A percentile compares a stretch with the other conserved stretches of the same genome.
These are phyloP conservation scores for Begonia loranthoides DNA, from an alignment of 306 rosid genomes.

Conservation along the genomic window DNA sequence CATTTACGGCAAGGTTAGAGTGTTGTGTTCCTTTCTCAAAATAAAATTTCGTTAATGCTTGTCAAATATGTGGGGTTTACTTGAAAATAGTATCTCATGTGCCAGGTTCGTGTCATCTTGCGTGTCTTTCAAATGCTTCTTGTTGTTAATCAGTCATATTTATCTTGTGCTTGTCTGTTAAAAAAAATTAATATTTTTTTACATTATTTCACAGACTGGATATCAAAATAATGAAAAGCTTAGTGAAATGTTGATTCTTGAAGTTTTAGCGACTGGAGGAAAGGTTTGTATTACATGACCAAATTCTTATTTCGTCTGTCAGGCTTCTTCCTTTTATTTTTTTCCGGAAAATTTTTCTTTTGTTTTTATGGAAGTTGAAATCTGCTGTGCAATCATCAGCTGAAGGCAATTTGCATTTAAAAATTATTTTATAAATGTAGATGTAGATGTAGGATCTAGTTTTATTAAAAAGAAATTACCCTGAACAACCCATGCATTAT, in stretches of 20 bases:
- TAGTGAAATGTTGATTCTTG: constrained; percentile 65
- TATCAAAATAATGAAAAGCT: constrained; percentile 31
- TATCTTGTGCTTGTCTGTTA: too few species aligned
- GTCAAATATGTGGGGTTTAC: not conserved
- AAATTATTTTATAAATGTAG: too few species aligned
- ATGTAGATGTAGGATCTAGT: too few species aligned
- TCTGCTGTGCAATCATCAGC: not conserved
- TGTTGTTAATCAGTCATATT: too few species aligned
- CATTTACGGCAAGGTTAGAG: constrained; percentile 78
- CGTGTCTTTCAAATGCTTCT: too few species aligned
- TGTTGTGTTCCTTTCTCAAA: constrained; percentile 5
- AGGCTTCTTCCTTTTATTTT: not conserved
- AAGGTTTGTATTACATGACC: constrained; percentile 44
- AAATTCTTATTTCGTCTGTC: constrained; percentile 1
- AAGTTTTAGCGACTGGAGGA: constrained; percentile 79
- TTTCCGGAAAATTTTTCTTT: not conserved
- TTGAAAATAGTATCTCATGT: not conserved
- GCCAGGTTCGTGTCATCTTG: too few species aligned
- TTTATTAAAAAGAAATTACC: too few species aligned
- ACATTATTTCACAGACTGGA: constrained; percentile 38
- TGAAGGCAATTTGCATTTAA: too few species aligned
- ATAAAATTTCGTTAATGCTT: constrained; percentile 4
- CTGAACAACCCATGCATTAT: too few species aligned
- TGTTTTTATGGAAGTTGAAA: not conserved
- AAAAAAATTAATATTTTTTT: not conserved